Base-by-base conservation (phyloP, 1,284 basidiomycete genomes). In the Veloboletus limbatus region DNA sequence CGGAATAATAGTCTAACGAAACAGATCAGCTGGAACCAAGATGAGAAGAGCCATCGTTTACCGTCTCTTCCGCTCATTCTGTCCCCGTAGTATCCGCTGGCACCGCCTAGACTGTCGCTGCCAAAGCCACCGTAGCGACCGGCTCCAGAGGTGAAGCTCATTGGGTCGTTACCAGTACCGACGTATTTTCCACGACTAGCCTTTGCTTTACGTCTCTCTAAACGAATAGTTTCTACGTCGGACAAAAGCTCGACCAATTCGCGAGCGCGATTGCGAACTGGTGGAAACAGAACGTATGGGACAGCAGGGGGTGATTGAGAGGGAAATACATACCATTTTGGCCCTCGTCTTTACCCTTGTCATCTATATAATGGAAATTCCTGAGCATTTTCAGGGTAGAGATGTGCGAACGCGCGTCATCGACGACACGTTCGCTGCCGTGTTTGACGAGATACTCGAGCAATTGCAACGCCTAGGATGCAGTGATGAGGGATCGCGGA, bases 301-400 rank as follows among this genome's bases (percentile, higher is more conserved):
- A 22, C 20, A 7, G 21, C 1, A 31, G 1, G n/a, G 8, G 2
- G 6, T 17, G 11, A 18, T n/a, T 8, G 6, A 9, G 30, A 37
- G 2, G 6, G n/a, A 34, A 22, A 21, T 21, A 62, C 80, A 28
- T 58, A 92, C 93, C 92, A 59, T 99, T 99, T 59, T 97, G 81
- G n/a, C 96, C 96, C 68, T 99, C 93, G 62, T 99, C 97, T 69
- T 99, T 99, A 48, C 92, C 94, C 71, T 96, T 97, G 56, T 99
- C 96, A 59, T 99, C 97, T 48, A 97, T 92, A 69, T 97, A 98
- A 66, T 99, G 97, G 72, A 99, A 99, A 63, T 88, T 97, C 51
- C 95, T 77, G 8, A 99, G 81, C 88, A 99, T 98, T 74, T 98
- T 98, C 66, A 99, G 83, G 22, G 95, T 97, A 31, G 90, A 87